Percentiles rank a stretch among this genome's conserved stretches.
Conservation (phyloP, 441 rosid genomes). For the Populus tomentosa region DNA sequence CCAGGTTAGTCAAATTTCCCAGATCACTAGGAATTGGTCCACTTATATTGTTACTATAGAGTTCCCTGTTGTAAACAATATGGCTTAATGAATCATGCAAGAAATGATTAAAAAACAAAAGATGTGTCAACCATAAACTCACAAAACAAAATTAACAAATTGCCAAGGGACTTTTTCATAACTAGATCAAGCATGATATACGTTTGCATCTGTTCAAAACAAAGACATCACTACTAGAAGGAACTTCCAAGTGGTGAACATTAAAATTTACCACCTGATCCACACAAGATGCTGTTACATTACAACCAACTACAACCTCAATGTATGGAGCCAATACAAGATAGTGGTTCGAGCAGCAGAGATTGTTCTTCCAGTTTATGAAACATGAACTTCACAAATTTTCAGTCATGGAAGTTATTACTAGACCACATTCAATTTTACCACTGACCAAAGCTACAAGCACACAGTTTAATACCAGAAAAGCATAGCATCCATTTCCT, state of each 20-base stretch:
- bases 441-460: too few species aligned
- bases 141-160: not conserved
- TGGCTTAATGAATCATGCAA: constrained; percentile 9
- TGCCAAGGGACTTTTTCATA: not conserved
- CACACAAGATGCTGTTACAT: not conserved
- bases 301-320: too few species aligned
- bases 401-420: not conserved
- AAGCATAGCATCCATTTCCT: not conserved
- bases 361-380: not conserved
- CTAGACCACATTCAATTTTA: not conserved
- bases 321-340: too few species aligned
- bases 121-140: not conserved
- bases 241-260: not conserved
- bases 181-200: not conserved
- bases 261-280: not conserved
- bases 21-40: constrained; percentile 86
- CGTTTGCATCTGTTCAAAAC: not conserved
- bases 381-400: not conserved
- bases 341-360: not conserved
- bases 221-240: not conserved
- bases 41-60: constrained; percentile 84
- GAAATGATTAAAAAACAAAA: not conserved
- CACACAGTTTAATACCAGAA: not conserved
- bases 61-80: constrained; percentile 52
- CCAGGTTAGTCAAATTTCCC: constrained; percentile 86